Percentiles rank a stretch among this genome's conserved stretches.
Conservation (phyloP, 192 early-diverging fungal genomes). For the Umbelopsis vinacea region DNA sequence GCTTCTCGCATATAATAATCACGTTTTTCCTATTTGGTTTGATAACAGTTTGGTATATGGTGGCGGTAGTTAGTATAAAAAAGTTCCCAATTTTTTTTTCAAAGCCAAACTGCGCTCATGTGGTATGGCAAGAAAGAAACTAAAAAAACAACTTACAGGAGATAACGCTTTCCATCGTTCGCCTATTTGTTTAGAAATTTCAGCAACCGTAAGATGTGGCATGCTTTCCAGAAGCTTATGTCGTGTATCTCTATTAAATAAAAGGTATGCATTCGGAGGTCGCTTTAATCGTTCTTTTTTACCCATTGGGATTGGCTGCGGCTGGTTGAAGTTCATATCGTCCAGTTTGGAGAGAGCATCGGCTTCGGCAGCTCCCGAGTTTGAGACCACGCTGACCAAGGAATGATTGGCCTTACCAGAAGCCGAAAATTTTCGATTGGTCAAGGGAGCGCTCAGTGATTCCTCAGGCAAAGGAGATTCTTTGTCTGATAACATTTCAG, state of each 20-base stretch:
- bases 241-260: slow-evolving; percentile 66
- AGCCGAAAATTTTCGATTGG: slow-evolving; percentile 19
- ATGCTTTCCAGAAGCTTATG: slow-evolving; percentile 56
- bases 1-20: slow-evolving; percentile 54
- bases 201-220: slow-evolving; percentile 60
- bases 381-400: slow-evolving; percentile 9
- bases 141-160: slow-evolving; percentile 28
- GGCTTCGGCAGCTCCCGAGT: slow-evolving; percentile 14
- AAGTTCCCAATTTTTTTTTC: not conserved
- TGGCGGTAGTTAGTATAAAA: not conserved
- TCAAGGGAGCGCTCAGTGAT: slow-evolving; percentile 12
- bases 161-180: slow-evolving; percentile 55
- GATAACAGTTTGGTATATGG: not conserved
- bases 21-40: slow-evolving; percentile 36
- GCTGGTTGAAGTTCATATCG: slow-evolving; percentile 20
- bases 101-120: not conserved
- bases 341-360: slow-evolving; percentile 6
- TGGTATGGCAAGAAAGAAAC: not conserved
- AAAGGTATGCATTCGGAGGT: slow-evolving; percentile 63
- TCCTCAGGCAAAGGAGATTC: not conserved
- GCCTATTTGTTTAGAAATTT: slow-evolving; percentile 61
- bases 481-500: slow-evolving; percentile 13
- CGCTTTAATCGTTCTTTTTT: slow-evolving; percentile 50
- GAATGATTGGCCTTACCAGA: slow-evolving; percentile 21
- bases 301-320: not conserved